Percentiles rank a stretch among this genome's conserved stretches.
Conservation (phyloP, 2,329 filamentous ascomycete species). For the Ophiostoma australiae region DNA sequence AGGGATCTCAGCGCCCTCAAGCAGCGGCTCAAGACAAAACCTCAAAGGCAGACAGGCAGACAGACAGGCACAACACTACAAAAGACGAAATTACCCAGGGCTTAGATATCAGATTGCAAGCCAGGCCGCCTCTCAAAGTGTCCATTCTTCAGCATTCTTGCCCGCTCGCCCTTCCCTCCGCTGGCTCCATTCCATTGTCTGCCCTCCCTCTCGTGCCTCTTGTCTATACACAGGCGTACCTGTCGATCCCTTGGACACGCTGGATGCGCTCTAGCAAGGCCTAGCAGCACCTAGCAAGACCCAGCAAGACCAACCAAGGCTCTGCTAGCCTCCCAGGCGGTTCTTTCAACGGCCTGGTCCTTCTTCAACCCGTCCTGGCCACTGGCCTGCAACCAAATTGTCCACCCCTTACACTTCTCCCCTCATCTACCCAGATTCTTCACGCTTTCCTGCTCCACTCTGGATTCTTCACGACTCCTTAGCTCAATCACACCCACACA, state of each 20-base stretch:
- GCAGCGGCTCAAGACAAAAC: neutral
- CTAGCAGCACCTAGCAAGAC: too few relatives aligned
- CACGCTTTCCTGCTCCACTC: conserved; percentile 18
- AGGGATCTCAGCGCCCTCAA: neutral
- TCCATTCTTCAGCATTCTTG: neutral
- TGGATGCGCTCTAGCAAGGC: neutral
- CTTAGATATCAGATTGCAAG: neutral
- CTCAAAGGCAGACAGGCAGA: neutral
- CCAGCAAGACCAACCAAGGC: neutral
- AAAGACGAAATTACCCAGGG: neutral
- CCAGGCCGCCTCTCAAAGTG: neutral
- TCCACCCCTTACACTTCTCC: neutral
- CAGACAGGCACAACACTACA: neutral
- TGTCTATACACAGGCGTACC: neutral
- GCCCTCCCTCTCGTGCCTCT: neutral
- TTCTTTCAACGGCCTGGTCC: conserved; percentile 14
- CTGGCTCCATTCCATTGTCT: conserved; percentile 10
- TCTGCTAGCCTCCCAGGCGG: conserved; percentile 1
- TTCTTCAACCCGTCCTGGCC: neutral
- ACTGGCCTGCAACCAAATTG: conserved; percentile 10
- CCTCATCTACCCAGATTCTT: conserved; percentile 16
- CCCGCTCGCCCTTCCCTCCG: conserved; percentile 2
- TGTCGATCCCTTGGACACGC: conserved; percentile 9
- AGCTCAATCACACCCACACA: neutral
- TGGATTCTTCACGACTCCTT: conserved; percentile 19